Evolutionary conservation across 148 eudicot species (phyloP), one percentile per base, ranked within the genome.

Genomic region (Rhododendron mucronatum): DNA sequence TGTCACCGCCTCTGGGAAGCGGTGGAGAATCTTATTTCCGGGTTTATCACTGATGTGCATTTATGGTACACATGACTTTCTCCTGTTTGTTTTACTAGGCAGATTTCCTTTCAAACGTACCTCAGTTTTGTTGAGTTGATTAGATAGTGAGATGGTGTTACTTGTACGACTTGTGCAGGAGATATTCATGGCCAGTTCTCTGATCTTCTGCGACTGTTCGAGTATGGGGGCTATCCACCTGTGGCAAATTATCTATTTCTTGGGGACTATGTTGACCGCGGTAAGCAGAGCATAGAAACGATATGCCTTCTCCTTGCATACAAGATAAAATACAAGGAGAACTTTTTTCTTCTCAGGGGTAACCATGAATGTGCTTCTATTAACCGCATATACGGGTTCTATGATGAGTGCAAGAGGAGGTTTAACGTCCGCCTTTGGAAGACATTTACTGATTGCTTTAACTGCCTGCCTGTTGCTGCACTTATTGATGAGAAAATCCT

Each of bases 251-350:
- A 93, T 88, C 89, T 94, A 84, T 94, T 94, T 89, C 83, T 94
- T 79, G 97, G 97, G 79, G 97, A 94, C 84, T 94, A 94, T 87
- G 97, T 94, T 37, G 97, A 94, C 84, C 97, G 97, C 87, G 97
- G 97, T 88, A 94, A 94, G 91, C 95, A 94, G 87, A 92, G 97
- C 89, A 91, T 94, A 84, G 95, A 94, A 88, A 92, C 96, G 51
- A 94, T 94, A 83, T 94, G 96, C 90, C 96, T 94, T 85, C 96
- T 93, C 75, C 94, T 94, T 67, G 93, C 96, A 63, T 94, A 94
- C 92, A 94, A 94, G 91, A 93, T 94, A 86, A 94, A 94, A 65
- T 93, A 94, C 88, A 94, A 94, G 90, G 96, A 94, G 86, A 94
- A 94, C 90, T 94, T 94, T 85, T 94, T 94, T 82, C 95, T 94